Evolutionary conservation across 495 filamentous ascomycete species (phyloP).

Genomic region (Penicillium taxi): DNA sequence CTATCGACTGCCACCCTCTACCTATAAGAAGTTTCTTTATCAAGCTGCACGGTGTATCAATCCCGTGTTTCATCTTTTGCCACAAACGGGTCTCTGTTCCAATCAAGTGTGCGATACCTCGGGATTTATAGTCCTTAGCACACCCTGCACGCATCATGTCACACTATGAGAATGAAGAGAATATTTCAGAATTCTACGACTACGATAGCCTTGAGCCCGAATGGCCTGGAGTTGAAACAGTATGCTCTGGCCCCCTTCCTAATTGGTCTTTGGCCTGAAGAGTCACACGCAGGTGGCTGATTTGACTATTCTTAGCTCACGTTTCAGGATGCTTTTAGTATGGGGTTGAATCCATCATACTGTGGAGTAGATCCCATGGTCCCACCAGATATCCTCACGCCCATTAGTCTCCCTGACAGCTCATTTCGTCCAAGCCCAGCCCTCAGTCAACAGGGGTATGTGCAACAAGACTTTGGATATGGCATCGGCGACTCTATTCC

Average conservation of each 20-base stretch:
- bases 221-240: conserved; percentile 29
- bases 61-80: conserved; percentile 24
- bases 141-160: conserved; percentile 18
- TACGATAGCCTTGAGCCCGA: conserved; percentile 22
- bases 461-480: conserved; percentile 27
- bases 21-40: too few species aligned
- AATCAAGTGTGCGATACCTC: conserved; percentile 10
- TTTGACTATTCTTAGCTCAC: conserved; percentile 9
- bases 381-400: conserved; percentile 26
- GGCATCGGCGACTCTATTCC: conserved; percentile 20
- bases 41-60: conserved; percentile 8
- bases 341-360: conserved; percentile 25
- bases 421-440: conserved; percentile 33
- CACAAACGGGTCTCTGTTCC: conserved; percentile 12
- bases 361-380: conserved; percentile 27
- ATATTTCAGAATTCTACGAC: conserved; percentile 28
- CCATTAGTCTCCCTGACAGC: conserved; percentile 36
- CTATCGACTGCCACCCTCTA: conserved; percentile 7
- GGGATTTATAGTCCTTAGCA: not conserved
- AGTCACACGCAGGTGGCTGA: not conserved
- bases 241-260: conserved; percentile 19
- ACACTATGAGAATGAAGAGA: conserved; percentile 12
- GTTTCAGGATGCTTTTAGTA: conserved; percentile 23
- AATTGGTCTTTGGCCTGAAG: conserved; percentile 1
- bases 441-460: conserved; percentile 29